A percentile compares a stretch with the other conserved stretches of the same genome.
These are phyloP conservation scores for Favolaschia claudopus DNA, from an alignment of 768 basidiomycete genomes.

Conservation along the genomic window DNA sequence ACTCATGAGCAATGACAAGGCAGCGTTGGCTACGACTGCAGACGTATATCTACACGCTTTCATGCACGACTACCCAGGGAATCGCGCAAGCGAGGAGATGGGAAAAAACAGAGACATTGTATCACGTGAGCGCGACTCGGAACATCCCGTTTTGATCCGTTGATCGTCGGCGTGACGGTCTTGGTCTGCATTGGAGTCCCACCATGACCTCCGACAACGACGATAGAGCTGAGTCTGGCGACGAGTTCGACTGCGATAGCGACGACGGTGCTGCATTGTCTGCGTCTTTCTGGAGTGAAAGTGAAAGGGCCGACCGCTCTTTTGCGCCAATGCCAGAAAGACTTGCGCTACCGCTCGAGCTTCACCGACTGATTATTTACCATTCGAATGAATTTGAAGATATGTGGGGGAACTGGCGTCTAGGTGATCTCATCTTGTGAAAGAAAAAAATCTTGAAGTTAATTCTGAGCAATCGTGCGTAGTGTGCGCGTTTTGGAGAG, in stretches of 20 bases:
- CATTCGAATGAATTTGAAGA: background rate
- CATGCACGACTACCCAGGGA: too few relatives aligned
- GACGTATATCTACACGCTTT: too few relatives aligned
- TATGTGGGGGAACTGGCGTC: slow-evolving; percentile 12
- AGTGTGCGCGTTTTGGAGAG: slow-evolving; percentile 23
- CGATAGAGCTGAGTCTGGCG: background rate
- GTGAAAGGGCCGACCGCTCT: background rate
- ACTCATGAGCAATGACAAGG: too few relatives aligned
- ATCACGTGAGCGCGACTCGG: too few relatives aligned
- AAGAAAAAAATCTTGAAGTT: too few relatives aligned
- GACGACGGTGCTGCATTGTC: background rate
- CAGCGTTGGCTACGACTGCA: too few relatives aligned
- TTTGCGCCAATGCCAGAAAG: slow-evolving; percentile 19
- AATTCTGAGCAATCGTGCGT: too few relatives aligned
- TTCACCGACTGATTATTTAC: slow-evolving; percentile 5
- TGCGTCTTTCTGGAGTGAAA: slow-evolving; percentile 5
- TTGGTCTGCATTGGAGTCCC: too few relatives aligned
- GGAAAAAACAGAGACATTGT: too few relatives aligned
- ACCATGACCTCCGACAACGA: background rate
- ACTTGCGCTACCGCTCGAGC: slow-evolving; percentile 13
- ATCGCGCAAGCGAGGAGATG: too few relatives aligned
- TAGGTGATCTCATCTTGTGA: background rate
- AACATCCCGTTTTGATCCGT: too few relatives aligned
- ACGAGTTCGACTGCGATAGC: background rate
- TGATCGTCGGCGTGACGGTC: too few relatives aligned